Percentiles rank a stretch among this genome's conserved stretches.
phyloP scores from a whole-genome alignment of 1,284 basidiomycete species.

The Austroboletus rostrupii region DNA sequence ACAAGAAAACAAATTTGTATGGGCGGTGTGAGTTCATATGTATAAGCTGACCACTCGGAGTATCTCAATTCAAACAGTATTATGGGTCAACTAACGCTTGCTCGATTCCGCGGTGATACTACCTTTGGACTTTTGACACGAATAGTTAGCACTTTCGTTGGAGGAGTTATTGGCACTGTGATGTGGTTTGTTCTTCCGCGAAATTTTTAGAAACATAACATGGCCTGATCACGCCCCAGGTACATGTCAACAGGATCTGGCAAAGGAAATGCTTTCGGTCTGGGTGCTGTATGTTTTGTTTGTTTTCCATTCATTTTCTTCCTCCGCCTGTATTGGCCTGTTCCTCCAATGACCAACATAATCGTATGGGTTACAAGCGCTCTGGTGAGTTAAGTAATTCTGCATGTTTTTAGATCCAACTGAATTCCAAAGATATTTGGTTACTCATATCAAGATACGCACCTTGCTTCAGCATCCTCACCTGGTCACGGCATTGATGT shows the following conservation, averaged over 20 bases:
- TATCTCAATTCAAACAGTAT: constrained; percentile 39
- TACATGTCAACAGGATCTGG: constrained; percentile 70
- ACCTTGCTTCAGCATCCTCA: constrained; percentile 40
- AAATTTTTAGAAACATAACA: not conserved
- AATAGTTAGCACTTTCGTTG: constrained; percentile 65
- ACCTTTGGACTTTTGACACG: constrained; percentile 64
- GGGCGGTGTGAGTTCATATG: constrained; percentile 45
- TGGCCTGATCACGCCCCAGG: constrained; percentile 36
- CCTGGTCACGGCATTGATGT: constrained; percentile 58
- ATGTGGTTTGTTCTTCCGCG: constrained; percentile 51
- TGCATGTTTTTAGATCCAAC: not conserved
- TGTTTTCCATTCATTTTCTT: constrained; percentile 71
- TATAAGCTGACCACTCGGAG: not conserved
- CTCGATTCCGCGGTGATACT: constrained; percentile 75
- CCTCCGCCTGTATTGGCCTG: constrained; percentile 71
- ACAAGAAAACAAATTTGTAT: constrained; percentile 51
- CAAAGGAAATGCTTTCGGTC: constrained; percentile 67
- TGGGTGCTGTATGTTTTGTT: constrained; percentile 68
- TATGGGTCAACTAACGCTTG: constrained; percentile 68
- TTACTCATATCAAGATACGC: constrained; percentile 66
- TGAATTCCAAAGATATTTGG: constrained; percentile 52
- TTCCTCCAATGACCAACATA: constrained; percentile 66
- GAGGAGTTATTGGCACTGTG: constrained; percentile 63
- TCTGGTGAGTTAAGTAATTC: constrained; percentile 42
- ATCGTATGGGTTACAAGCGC: constrained; percentile 71